These are phyloP conservation scores for Clitoria ternatea DNA, from an alignment of 306 rosid genomes.

Conservation along the genomic window DNA sequence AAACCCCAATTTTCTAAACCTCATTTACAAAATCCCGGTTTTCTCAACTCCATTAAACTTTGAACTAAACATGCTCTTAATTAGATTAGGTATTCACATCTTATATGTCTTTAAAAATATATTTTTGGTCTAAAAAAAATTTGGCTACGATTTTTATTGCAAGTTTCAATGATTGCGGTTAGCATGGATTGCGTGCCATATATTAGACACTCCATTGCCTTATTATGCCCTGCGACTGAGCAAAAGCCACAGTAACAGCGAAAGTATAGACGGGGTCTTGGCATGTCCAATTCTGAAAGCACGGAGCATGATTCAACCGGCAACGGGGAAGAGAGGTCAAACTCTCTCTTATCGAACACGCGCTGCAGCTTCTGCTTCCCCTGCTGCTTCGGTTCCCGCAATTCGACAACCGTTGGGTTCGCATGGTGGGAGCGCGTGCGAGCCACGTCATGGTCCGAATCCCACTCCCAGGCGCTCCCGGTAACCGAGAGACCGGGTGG, in stretches of 20 bases:
- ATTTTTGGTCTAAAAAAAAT: too few relatives aligned
- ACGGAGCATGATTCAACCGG: slow-evolving; percentile 29
- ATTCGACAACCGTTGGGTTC: slow-evolving; percentile 25
- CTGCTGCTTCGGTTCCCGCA: slow-evolving; percentile 50
- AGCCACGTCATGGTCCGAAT: slow-evolving; percentile 18
- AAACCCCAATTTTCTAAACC: too few relatives aligned
- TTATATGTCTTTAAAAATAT: too few relatives aligned
- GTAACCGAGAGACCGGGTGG: slow-evolving; percentile 15
- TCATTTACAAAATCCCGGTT: too few relatives aligned
- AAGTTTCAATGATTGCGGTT: background rate
- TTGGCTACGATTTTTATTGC: too few relatives aligned
- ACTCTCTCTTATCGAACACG: slow-evolving; percentile 29
- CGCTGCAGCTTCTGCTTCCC: slow-evolving; percentile 68
- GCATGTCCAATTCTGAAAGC: background rate
- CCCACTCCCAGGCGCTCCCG: background rate
- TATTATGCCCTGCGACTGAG: background rate
- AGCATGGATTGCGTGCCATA: too few relatives aligned
- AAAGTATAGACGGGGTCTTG: background rate
- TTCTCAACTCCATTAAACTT: too few relatives aligned
- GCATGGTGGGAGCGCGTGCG: slow-evolving; percentile 75
- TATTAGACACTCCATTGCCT: background rate
- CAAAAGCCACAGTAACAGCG: background rate
- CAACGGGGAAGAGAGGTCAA: slow-evolving; percentile 31
- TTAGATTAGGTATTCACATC: too few relatives aligned
- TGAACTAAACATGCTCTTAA: too few relatives aligned